These are phyloP conservation scores for Penicillium tannophilum DNA, from an alignment of 495 filamentous ascomycete species.

Conservation along the genomic window DNA sequence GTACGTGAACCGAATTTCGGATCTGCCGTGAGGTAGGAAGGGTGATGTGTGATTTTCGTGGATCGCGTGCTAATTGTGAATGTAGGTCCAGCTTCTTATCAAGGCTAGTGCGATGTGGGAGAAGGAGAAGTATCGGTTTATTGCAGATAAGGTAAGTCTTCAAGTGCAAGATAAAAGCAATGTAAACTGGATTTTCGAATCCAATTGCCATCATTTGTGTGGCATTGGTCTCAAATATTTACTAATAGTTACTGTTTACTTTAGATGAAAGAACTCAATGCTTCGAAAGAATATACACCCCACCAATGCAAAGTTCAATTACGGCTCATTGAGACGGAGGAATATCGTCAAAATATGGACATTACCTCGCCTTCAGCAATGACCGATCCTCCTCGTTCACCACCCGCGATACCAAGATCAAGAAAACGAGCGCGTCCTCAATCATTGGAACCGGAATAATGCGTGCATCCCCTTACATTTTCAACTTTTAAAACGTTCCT, in stretches of 20 bases:
- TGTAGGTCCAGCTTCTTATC: constrained; percentile 49
- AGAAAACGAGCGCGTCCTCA: constrained; percentile 24
- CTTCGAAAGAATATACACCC: constrained; percentile 34
- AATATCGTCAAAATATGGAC: constrained; percentile 20
- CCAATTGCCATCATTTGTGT: too few relatives aligned
- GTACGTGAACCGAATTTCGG: constrained; percentile 37
- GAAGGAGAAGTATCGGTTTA: constrained; percentile 51
- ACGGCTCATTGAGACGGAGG: constrained; percentile 29
- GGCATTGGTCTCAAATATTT: neutral
- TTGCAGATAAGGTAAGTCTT: constrained; percentile 50
- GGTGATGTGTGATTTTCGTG: neutral
- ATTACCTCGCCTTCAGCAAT: constrained; percentile 26
- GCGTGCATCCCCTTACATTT: neutral
- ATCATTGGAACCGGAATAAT: constrained; percentile 7
- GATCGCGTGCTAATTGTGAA: neutral
- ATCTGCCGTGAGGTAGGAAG: neutral
- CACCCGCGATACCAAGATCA: constrained; percentile 8
- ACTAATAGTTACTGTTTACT: neutral
- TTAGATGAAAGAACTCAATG: constrained; percentile 44
- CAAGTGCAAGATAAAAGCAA: too few relatives aligned
- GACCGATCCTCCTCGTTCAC: constrained; percentile 30
- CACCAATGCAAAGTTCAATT: constrained; percentile 44
- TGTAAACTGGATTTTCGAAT: too few relatives aligned
- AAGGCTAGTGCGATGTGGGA: constrained; percentile 52
- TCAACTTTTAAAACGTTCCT: too few relatives aligned